Evolutionary conservation across 192 early-diverging fungal genomes (phyloP).

Genomic region (Backusella tarrabulga): DNA sequence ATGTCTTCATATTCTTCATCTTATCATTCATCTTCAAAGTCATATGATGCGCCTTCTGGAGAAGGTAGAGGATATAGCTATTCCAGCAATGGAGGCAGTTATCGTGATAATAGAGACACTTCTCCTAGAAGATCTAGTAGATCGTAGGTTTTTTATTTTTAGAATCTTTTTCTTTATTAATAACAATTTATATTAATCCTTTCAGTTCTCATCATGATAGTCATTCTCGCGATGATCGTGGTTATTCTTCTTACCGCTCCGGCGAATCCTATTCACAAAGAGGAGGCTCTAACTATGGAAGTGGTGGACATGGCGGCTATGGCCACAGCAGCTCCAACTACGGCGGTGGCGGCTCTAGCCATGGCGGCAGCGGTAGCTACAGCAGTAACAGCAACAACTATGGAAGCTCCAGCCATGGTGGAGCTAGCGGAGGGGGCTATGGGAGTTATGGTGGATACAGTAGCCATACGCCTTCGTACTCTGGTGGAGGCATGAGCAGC

Average conservation of each 20-base stretch:
- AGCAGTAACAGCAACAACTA: constrained; percentile 19
- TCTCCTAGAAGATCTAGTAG: constrained; percentile 29
- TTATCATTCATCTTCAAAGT: constrained; percentile 16
- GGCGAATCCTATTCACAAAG: constrained; percentile 15
- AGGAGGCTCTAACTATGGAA: constrained; percentile 33
- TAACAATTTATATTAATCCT: neutral
- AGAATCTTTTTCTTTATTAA: constrained; percentile 2
- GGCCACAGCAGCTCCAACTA: constrained; percentile 20
- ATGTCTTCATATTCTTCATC: constrained; percentile 27
- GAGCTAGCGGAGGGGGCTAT: constrained; percentile 48
- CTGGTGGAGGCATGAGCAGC: neutral
- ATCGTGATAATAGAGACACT: constrained; percentile 18
- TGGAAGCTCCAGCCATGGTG: constrained; percentile 18
- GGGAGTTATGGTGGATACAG: neutral
- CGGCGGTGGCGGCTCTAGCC: constrained; percentile 19
- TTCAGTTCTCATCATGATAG: neutral
- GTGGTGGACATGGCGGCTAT: constrained; percentile 31
- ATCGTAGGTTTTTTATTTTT: constrained; percentile 21
- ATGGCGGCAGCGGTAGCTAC: constrained; percentile 40
- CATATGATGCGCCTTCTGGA: neutral
- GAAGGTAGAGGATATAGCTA: constrained; percentile 9
- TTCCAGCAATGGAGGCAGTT: constrained; percentile 9
- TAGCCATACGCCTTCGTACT: neutral
- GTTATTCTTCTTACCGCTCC: constrained; percentile 32
- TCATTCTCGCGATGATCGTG: constrained; percentile 16